A percentile compares a stretch with the other conserved stretches of the same genome.
Evolutionary conservation across 805 yeast genomes (phyloP).

Genomic region (Nematodospora valgi): DNA sequence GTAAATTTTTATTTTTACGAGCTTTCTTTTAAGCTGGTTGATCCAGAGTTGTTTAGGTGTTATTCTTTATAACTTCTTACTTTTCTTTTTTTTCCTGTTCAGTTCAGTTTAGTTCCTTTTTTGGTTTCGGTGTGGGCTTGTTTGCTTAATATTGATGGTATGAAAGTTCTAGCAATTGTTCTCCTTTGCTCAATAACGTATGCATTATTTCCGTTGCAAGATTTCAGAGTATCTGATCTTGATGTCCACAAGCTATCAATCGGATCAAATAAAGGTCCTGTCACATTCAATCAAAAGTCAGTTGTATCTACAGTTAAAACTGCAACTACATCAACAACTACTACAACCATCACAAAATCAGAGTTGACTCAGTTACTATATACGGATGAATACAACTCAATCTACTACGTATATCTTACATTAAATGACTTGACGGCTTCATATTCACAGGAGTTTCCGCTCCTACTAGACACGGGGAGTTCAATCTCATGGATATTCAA

Average conservation of each 20-base stretch:
- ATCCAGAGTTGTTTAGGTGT: too few species aligned
- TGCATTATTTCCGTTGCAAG: constrained; percentile 16
- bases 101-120: too few species aligned
- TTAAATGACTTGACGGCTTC: constrained; percentile 20
- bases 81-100: too few species aligned
- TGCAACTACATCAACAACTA: background rate
- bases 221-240: constrained; percentile 15
- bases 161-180: background rate
- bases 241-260: background rate
- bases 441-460: constrained; percentile 36
- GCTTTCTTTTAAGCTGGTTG: too few species aligned
- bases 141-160: too few species aligned
- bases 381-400: constrained; percentile 19
- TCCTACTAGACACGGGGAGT: constrained; percentile 64
- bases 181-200: background rate
- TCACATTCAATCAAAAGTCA: background rate
- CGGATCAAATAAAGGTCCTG: background rate
- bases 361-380: constrained; percentile 14
- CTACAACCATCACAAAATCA: constrained; percentile 1
- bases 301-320: background rate
- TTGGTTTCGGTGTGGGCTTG: too few species aligned
- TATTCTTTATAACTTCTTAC: too few species aligned
- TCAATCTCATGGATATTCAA: constrained; percentile 64
- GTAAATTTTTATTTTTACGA: too few species aligned
- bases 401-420: constrained; percentile 15